Percentiles rank a stretch among this genome's conserved stretches.
Conservation (phyloP, 2,329 filamentous ascomycete genomes). For the Xylariales sp. region DNA sequence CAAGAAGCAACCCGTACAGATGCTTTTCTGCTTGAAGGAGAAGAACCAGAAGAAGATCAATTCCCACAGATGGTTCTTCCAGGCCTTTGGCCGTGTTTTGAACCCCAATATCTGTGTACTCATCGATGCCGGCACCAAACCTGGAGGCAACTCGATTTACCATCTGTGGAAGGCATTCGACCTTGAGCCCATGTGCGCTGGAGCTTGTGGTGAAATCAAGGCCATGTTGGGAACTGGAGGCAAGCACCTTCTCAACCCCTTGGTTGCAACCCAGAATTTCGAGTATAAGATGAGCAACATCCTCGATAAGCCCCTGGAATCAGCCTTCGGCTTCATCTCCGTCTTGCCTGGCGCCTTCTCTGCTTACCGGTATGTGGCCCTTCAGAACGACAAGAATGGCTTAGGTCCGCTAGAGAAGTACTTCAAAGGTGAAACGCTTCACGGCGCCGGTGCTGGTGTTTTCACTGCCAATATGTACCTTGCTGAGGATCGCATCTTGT, state of each 20-base stretch:
- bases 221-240: constrained; percentile 89
- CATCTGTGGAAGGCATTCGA: constrained; percentile 99
- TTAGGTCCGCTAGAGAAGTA: constrained; percentile 96
- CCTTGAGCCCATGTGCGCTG: constrained; percentile 93
- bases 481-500: constrained; percentile 87
- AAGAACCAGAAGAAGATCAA: constrained; percentile 99
- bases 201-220: constrained; percentile 96
- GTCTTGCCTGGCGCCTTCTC: constrained; percentile 92
- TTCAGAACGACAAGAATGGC: constrained; percentile 95
- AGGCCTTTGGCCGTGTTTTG: constrained; percentile 86
- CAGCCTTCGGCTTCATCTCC: constrained; percentile 96
- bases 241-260: constrained; percentile 79
- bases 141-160: constrained; percentile 91
- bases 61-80: constrained; percentile 98
- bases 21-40: constrained; percentile 97
- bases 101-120: constrained; percentile 96
- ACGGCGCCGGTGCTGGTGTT: constrained; percentile 92
- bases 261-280: constrained; percentile 97
- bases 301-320: constrained; percentile 93
- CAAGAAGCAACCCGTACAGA: constrained; percentile 86
- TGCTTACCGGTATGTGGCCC: constrained; percentile 89
- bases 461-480: constrained; percentile 97
- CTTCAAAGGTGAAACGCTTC: constrained; percentile 97
- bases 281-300: constrained; percentile 99
- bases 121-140: constrained; percentile 92